Evolutionary conservation across 2,329 filamentous ascomycete genomes (phyloP), one percentile per base, ranked within the genome.

Genomic region (Xylariaceae sp.): DNA sequence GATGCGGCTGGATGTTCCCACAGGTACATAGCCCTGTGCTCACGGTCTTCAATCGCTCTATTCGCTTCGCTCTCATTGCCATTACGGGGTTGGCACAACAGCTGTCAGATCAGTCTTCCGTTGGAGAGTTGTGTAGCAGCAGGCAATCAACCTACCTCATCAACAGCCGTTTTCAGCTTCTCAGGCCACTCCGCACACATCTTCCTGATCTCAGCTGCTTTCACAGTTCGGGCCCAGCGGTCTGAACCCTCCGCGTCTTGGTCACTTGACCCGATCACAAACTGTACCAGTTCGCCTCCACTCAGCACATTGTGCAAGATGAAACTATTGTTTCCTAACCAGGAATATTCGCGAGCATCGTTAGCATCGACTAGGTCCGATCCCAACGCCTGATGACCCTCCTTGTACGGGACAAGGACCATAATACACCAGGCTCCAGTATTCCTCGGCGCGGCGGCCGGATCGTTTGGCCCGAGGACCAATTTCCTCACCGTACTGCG

Each of bases 401-500:
- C 47, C 0, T 27, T 52, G 38, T 52, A 62, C 2, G 60, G 51
- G 17, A 57, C 44, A 11, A 62, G 48, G 12, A 49, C 51, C 58
- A 59, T 59, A n/a, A 63, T 35, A 2, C 43, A 1, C 61, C 60
- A 64, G 1, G 15, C 12, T 0, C 58, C 59, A 0, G 52, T 52
- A 17, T 62, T 64, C 5, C 45, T 42, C 1, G 57, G 60, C 1
- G 15, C 15, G 1, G 52, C 58, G 2, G 58, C 58, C 2, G 55
- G 50, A 18, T 64, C 61, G 14, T 58, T 45, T n/a, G 58, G 50
- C 12, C 62, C 62, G 2, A 67, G 56, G 18, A 70, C 62, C 10
- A 69, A 46, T 47, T 68, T 64, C 7, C 70, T 61, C 1, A 71
- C 66, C 22, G 57, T 61, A 27, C 69, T 70, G 31, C 68, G 66